Conservation (phyloP, 257 asterid genomes). For the Solanum dulcamara region DNA sequence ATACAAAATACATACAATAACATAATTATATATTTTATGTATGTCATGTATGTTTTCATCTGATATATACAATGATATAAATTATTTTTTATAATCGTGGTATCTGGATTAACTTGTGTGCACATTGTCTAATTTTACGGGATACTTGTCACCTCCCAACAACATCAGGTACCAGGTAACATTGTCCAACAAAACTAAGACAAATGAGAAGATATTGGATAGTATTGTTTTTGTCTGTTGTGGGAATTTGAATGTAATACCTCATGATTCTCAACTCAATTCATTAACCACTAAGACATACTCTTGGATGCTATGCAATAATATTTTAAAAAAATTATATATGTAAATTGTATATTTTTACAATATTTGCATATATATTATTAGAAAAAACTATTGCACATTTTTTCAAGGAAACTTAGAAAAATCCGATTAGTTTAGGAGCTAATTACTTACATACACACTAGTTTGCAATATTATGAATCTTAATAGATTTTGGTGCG, state of each 20-base stretch:
- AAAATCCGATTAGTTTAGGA: no score
- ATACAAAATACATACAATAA: not conserved
- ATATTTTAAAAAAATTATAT: not conserved
- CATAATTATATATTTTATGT: no score
- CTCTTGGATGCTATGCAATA: not conserved
- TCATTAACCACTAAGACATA: not conserved
- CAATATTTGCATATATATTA: not conserved
- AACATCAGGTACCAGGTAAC: not conserved
- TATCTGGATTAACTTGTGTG: no score
- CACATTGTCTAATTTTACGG: rapidly evolving
- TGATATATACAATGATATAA: no score
- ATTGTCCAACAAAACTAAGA: not conserved
- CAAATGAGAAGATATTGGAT: not conserved
- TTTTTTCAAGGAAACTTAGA: no score
- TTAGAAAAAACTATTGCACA: not conserved
- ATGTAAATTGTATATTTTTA: not conserved
- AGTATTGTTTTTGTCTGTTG: no score
- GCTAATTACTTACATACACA: no score
- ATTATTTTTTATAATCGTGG: not conserved
- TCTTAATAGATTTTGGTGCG: no score
- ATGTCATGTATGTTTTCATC: not conserved
- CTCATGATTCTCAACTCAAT: not conserved
- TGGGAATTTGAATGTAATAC: not conserved
- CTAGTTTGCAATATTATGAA: no score
- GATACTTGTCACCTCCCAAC: not conserved